Base-by-base conservation (phyloP, 2,329 filamentous ascomycete species). In the Fonsecaea nubica region DNA sequence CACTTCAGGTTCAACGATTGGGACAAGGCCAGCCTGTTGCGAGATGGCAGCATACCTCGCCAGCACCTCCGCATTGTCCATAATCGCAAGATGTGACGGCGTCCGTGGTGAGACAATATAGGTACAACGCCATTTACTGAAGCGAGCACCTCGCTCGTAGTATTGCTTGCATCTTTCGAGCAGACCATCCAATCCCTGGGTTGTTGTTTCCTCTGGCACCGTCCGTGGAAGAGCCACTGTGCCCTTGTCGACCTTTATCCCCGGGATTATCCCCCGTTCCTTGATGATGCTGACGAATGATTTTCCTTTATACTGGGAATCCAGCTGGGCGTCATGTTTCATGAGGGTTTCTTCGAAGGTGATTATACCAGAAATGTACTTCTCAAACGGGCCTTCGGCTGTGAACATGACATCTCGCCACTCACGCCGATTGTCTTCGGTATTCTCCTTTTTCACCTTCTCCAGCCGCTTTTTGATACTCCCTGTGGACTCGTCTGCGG, bases 61-160 rank as follows among this genome's bases (percentile, higher is more conserved):
- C 6, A 21, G 42, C 3, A 10, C 42, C 42, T 48, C 42, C 2
- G 42, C 42, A 18, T 48, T 48, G 42, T 48, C 42, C 42, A 48
- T 48, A 9, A 48, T 48, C 9, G 42, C n/a, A 48, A 48, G 42
- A 9, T 6, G 42, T 48, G n/a, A 48, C 42, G n/a, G n/a, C 42
- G 42, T 48, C 7, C n/a, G 21, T 9, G 42, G 18, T 1, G 42
- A 21, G 42, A 48, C 42, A 3, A 21, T 9, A 9, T 48, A 48
- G 18, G 42, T 21, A 48, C 42, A 48, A n/a, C 42, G 42, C 42
- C 42, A 48, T 21, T 48, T 48, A 48, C 42, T 48, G 42, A 48
- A 48, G 42, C n/a, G 42, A 48, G 42, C 42, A 4, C n/a, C 42
- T 48, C 42, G 9, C 42, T 48, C 42, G 8, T 48, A 21, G n/a